phyloP scores from a whole-genome alignment of 495 filamentous ascomycete species.

The Xeromyces bisporus region DNA sequence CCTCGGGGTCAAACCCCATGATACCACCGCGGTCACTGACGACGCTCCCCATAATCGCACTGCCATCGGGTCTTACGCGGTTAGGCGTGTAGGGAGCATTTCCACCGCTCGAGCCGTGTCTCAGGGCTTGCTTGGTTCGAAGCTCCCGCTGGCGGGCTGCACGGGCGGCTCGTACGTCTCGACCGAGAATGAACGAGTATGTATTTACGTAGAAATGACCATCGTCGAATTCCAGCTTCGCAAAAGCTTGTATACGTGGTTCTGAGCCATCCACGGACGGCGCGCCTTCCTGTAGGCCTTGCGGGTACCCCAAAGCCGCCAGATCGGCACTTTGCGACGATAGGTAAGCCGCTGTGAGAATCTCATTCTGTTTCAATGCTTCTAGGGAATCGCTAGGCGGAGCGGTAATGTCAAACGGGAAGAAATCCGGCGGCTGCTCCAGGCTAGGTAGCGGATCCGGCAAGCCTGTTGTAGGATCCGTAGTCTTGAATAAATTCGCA shows the following conservation, averaged over 20 bases:
- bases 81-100: constrained; percentile 30
- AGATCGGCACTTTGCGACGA: constrained; percentile 21
- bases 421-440: constrained; percentile 23
- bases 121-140: constrained; percentile 26
- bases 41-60: constrained; percentile 31
- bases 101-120: constrained; percentile 31
- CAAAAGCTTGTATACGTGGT: constrained; percentile 42
- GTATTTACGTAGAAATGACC: constrained; percentile 60
- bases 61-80: constrained; percentile 30
- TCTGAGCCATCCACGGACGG: constrained; percentile 28
- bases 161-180: constrained; percentile 40
- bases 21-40: constrained; percentile 45
- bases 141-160: constrained; percentile 32
- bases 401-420: constrained; percentile 22
- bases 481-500: constrained; percentile 2
- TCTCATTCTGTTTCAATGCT: constrained; percentile 25
- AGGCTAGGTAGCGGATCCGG: constrained; percentile 18
- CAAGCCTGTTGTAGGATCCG: constrained; percentile 14
- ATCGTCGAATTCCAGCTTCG: constrained; percentile 54
- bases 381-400: constrained; percentile 22
- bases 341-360: constrained; percentile 25
- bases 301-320: constrained; percentile 21
- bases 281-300: constrained; percentile 13
- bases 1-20: constrained; percentile 36
- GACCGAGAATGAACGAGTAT: constrained; percentile 45